Conservation (phyloP, 2,329 filamentous ascomycete species). For the Stemphylium vesicarium region DNA sequence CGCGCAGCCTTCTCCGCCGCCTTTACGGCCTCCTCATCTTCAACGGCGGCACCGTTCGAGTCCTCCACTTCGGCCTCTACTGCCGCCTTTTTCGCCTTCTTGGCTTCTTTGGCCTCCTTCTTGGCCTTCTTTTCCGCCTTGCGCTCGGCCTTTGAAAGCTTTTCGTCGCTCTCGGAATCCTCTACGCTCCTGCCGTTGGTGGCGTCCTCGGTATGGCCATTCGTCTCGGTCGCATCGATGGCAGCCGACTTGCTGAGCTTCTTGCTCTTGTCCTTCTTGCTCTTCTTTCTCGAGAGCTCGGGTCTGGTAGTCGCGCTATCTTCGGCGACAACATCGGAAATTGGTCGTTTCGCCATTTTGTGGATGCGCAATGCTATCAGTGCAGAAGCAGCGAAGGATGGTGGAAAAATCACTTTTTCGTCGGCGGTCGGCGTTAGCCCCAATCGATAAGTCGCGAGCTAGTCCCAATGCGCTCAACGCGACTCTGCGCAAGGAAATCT, state of each 20-base stretch:
- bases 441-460: constrained; percentile 29
- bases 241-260: constrained; percentile 30
- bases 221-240: constrained; percentile 26
- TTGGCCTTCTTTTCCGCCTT: constrained; percentile 52
- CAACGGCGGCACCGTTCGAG: constrained; percentile 31
- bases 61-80: constrained; percentile 12
- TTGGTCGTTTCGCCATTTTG: constrained; percentile 48
- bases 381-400: constrained; percentile 9
- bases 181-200: constrained; percentile 20
- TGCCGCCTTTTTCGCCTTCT: constrained; percentile 28
- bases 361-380: constrained; percentile 7
- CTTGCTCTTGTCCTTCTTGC: constrained; percentile 45
- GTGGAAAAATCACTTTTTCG: constrained; percentile 22
- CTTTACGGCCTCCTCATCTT: constrained; percentile 39
- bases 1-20: constrained; percentile 45
- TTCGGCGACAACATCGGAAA: constrained; percentile 38
- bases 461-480: constrained; percentile 6
- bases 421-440: constrained; percentile 13
- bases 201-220: constrained; percentile 30
- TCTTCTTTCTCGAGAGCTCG: constrained; percentile 48
- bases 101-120: constrained; percentile 47
- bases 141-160: constrained; percentile 50
- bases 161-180: constrained; percentile 37
- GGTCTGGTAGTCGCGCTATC: constrained; percentile 27
- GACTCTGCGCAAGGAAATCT: constrained; percentile 4